A percentile compares a stretch with the other conserved stretches of the same genome.
Evolutionary conservation across 768 basidiomycete species (phyloP).

Genomic region (Naganishia antarctica): DNA sequence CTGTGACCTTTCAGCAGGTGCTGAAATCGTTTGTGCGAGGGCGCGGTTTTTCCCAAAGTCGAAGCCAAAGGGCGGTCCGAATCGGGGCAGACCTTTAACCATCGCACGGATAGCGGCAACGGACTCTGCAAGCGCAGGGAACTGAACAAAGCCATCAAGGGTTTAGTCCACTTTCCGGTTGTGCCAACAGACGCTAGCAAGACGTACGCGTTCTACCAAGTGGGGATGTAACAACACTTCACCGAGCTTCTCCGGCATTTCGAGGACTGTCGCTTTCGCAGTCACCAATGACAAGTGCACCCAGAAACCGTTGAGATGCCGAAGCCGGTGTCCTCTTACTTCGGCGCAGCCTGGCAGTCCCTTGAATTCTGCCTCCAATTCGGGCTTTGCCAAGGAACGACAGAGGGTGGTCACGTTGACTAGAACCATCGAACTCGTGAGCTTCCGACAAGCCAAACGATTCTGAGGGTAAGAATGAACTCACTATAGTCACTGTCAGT

Average conservation of each 20-base stretch:
- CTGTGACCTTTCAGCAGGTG: too few species aligned
- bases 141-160: background rate
- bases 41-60: too few species aligned
- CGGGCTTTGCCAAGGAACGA: background rate
- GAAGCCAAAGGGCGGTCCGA: background rate
- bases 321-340: background rate
- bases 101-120: background rate
- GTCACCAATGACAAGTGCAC: background rate
- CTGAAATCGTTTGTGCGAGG: background rate
- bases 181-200: too few species aligned
- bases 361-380: background rate
- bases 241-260: background rate
- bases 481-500: conserved; percentile 6
- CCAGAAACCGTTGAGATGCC: background rate
- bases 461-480: background rate
- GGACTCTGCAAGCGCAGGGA: background rate
- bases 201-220: background rate
- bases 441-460: background rate
- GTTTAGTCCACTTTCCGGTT: too few species aligned
- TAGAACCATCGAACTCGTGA: background rate
- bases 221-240: background rate
- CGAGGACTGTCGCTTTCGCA: background rate
- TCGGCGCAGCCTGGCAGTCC: background rate
- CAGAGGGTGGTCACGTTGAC: conserved; percentile 12
- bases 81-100: background rate